Percentiles rank a stretch among this genome's conserved stretches.
These are phyloP conservation scores for Anthracocystis setariae DNA, from an alignment of 1,284 basidiomycete species.

Conservation along the genomic window DNA sequence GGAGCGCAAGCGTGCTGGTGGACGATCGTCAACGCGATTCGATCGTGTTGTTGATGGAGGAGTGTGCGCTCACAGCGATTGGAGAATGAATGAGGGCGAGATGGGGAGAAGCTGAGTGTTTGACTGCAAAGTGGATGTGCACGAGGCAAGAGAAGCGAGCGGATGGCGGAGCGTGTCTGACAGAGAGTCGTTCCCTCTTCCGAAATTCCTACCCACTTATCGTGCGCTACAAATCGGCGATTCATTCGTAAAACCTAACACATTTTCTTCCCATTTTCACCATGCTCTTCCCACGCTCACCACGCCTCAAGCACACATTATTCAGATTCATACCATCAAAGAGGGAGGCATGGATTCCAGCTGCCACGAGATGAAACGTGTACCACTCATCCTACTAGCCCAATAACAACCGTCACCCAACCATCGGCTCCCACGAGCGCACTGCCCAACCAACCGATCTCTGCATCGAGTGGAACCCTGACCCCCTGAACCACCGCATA, in stretches of 20 bases:
- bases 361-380: neutral
- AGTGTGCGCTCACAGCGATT: no score
- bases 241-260: neutral
- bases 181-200: neutral
- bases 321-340: no score
- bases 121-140: no score
- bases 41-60: no score
- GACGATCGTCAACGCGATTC: no score
- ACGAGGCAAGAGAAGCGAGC: neutral
- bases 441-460: slow-evolving; percentile 90
- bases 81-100: no score
- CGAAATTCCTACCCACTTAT: slow-evolving; percentile 4
- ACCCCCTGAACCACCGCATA: slow-evolving; percentile 85
- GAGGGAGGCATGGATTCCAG: no score
- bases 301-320: neutral
- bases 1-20: no score
- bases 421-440: slow-evolving; percentile 91
- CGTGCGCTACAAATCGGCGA: neutral
- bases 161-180: neutral
- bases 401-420: slow-evolving; percentile 72
- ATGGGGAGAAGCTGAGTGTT: no score
- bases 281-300: neutral
- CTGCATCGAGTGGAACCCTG: slow-evolving; percentile 82
- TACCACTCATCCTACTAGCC: slow-evolving; percentile 10
- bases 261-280: neutral